Evolutionary conservation across 2,329 filamentous ascomycete species (phyloP).

Genomic region (Penicillium nordicum): DNA sequence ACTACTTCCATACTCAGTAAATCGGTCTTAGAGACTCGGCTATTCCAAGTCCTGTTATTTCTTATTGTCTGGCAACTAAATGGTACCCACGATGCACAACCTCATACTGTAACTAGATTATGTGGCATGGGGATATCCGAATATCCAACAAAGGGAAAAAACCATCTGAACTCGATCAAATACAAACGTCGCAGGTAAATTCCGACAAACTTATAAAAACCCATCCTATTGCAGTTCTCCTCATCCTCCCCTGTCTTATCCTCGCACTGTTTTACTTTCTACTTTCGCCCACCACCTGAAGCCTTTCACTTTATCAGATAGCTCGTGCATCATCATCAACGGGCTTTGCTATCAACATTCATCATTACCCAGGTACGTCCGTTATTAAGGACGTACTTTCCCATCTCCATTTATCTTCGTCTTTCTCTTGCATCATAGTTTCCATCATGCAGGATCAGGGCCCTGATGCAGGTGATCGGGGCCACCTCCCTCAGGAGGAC

Average conservation of each 20-base stretch:
- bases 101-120: not conserved
- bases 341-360: not conserved
- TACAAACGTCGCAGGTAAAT: not conserved
- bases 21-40: not conserved
- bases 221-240: not conserved
- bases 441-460: not conserved
- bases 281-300: not conserved
- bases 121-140: not conserved
- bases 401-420: not conserved
- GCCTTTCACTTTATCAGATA: not conserved
- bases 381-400: not conserved
- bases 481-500: not conserved
- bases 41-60: not conserved
- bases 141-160: not conserved
- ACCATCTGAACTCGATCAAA: not conserved
- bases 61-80: not conserved
- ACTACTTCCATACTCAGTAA: not conserved
- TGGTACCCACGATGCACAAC: not conserved
- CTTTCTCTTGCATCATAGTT: not conserved
- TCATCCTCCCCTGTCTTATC: conserved; percentile 1
- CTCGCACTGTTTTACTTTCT: not conserved
- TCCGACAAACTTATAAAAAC: conserved; percentile 4
- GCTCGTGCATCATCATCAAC: not conserved
- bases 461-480: not conserved
- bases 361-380: not conserved